Conservation (phyloP, 2,329 filamentous ascomycete genomes). For the Fonsecaea erecta region DNA sequence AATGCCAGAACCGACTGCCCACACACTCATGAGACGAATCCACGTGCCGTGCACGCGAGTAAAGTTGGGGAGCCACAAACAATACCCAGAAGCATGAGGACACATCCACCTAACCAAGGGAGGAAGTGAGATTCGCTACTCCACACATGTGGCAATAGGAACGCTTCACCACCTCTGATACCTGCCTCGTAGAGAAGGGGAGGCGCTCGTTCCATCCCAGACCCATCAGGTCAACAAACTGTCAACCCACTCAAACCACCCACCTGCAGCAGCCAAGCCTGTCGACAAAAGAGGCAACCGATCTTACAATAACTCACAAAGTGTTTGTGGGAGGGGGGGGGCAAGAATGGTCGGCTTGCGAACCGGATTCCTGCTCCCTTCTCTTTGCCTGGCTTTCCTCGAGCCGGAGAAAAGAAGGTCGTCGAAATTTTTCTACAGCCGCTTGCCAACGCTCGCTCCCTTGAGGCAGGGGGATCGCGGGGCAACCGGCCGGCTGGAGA, state of each 20-base stretch:
- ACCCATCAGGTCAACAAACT: too few relatives aligned
- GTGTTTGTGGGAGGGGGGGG: background rate
- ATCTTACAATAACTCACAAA: background rate
- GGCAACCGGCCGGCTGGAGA: constrained; percentile 1
- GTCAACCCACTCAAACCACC: too few relatives aligned
- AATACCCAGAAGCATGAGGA: background rate
- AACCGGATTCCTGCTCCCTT: background rate
- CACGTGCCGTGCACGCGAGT: background rate
- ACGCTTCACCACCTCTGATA: too few relatives aligned
- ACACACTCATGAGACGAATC: background rate
- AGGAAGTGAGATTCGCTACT: background rate
- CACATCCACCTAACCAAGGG: background rate
- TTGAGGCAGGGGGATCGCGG: background rate
- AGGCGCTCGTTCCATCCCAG: too few relatives aligned
- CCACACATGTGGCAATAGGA: background rate
- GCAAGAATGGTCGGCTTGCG: background rate
- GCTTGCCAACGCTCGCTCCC: background rate
- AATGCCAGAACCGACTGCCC: too few relatives aligned
- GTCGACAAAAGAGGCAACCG: background rate
- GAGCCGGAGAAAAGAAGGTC: background rate
- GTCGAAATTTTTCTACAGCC: background rate
- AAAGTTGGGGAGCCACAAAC: too few relatives aligned
- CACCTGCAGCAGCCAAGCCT: too few relatives aligned
- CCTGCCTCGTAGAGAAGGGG: too few relatives aligned
- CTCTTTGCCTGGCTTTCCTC: background rate